phyloP scores from a whole-genome alignment of 2,329 filamentous ascomycete species.

The Diplodia intermedia region DNA sequence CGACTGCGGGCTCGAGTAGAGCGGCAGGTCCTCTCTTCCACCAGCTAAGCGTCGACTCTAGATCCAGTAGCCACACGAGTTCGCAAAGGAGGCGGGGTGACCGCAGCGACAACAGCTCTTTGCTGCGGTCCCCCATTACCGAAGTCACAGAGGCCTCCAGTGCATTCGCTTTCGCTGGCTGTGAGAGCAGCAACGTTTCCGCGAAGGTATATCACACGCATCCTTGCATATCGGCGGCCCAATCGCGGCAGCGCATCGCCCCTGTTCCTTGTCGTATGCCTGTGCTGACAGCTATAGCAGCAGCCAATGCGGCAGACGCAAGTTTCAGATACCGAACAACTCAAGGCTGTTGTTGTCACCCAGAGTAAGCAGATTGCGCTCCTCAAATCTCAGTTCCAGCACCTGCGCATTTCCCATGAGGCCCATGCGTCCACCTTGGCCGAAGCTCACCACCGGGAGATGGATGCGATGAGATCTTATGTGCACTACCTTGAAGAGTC shows the following conservation, averaged over 20 bases:
- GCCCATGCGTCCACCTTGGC: slow-evolving; percentile 47
- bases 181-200: slow-evolving; percentile 21
- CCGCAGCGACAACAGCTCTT: slow-evolving; percentile 26
- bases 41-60: slow-evolving; percentile 21
- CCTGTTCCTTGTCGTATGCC: slow-evolving; percentile 3
- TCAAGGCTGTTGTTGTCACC: slow-evolving; percentile 42
- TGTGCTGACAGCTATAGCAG: slow-evolving; percentile 12
- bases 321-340: slow-evolving; percentile 37
- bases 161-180: slow-evolving; percentile 16
- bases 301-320: slow-evolving; percentile 17
- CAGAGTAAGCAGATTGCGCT: slow-evolving; percentile 45
- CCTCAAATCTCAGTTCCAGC: slow-evolving; percentile 46
- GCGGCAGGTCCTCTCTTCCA: background rate
- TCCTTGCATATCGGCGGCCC: background rate
- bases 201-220: slow-evolving; percentile 27
- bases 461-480: slow-evolving; percentile 50
- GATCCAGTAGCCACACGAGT: slow-evolving; percentile 3
- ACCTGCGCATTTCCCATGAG: slow-evolving; percentile 49
- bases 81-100: slow-evolving; percentile 10
- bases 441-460: slow-evolving; percentile 49
- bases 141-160: slow-evolving; percentile 24
- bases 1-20: background rate
- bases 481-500: slow-evolving; percentile 48
- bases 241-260: background rate
- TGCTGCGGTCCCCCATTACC: slow-evolving; percentile 23